Base-by-base conservation (phyloP, 306 rosid genomes). In the Cucurbita moschata region DNA sequence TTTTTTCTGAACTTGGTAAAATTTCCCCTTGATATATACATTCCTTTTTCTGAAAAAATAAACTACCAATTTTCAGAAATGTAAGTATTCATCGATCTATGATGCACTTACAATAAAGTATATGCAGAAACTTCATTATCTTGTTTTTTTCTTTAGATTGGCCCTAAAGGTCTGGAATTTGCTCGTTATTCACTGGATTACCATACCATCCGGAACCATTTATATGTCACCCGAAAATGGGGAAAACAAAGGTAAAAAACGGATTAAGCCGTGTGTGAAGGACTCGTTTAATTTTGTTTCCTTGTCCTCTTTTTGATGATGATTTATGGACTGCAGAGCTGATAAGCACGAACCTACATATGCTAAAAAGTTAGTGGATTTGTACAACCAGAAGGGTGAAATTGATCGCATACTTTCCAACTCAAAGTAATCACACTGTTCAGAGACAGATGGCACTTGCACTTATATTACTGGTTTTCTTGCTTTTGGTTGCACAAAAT, bases 141-240 rank as follows among this genome's bases (percentile, higher is more conserved):
- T 81, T 40, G 78, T 52, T 75, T 67, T 26, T 49, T 66, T 56
- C 59, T 68, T 74, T 83, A 94, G 97, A 74, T 94, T 77, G 98
- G 98, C 71, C 97, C 97, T 16, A 93, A 86, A 79, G 97, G 98
- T 70, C 81, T 94, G 78, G 96, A 94, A 79, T 94, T 94, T 65
- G 98, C 97, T 44, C 96, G 97, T 14, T 94, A 90, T 78, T 94
- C 98, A 30, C 96, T 90, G 44, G 98, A 93, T 83, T 93, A 93
- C 82, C 98, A 93, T 63, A 93, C 98, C 77, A 93, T 93, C 71
- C 85, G 98, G 75, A 93, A 93, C 84, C 88, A 90, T 83, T 73
- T 93, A 79, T 56, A 93, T 6, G 80, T 88, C 64, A 87, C 86
- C 74, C 89, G 98, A 8, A 8, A 67, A 16, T 93, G 98, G 97